A percentile compares a stretch with the other conserved stretches of the same genome.
Evolutionary conservation across 768 basidiomycete genomes (phyloP).

Genomic region (Boletellus sp.): DNA sequence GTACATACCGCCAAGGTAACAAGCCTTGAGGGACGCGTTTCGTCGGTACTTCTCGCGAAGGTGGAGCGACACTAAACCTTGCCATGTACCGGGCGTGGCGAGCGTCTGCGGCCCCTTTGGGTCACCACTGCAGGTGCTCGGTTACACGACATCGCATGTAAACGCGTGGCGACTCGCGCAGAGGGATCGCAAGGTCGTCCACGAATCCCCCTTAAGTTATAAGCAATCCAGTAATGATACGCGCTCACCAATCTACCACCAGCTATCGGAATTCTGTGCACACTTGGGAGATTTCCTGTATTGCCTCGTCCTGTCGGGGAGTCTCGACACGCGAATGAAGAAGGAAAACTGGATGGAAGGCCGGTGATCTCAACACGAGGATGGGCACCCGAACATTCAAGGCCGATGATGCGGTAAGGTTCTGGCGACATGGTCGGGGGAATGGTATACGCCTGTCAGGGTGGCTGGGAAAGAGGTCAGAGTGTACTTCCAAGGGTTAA

Average conservation of each 20-base stretch:
- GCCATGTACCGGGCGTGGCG: constrained; percentile 3
- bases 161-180: background rate
- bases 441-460: too few species aligned
- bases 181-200: constrained; percentile 16
- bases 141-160: background rate
- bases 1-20: constrained; percentile 16
- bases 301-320: too few species aligned
- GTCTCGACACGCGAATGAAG: too few species aligned
- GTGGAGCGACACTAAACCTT: constrained; percentile 1
- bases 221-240: background rate
- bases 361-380: too few species aligned
- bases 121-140: constrained; percentile 12
- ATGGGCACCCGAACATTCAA: too few species aligned
- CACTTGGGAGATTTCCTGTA: too few species aligned
- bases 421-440: too few species aligned
- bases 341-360: too few species aligned
- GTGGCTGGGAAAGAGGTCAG: too few species aligned
- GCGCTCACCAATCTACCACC: constrained; percentile 18
- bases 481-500: too few species aligned
- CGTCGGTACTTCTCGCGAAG: background rate
- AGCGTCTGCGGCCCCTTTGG: constrained; percentile 8
- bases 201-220: constrained; percentile 8
- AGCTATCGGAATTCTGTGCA: background rate
- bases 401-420: too few species aligned
- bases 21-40: constrained; percentile 9